These are phyloP conservation scores for Aristolochia californica DNA, from an alignment of 164 flowering plant species.

Conservation along the genomic window DNA sequence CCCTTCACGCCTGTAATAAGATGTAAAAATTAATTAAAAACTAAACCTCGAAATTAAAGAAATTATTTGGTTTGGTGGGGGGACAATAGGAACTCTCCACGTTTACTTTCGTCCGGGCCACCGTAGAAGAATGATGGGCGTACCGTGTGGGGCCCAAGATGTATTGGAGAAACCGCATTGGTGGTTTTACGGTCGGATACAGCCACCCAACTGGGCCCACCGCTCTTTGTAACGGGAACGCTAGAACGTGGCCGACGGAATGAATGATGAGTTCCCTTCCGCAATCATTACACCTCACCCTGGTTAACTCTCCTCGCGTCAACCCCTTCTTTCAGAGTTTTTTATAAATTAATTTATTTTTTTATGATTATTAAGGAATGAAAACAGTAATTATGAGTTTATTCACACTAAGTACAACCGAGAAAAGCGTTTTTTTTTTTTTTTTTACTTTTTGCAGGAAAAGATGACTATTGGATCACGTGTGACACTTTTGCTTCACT, in stretches of 20 bases:
- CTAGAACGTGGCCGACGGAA: constrained; percentile 11
- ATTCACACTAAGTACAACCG: neutral
- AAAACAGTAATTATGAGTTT: neutral
- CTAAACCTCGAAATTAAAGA: no score
- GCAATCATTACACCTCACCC: constrained; percentile 3
- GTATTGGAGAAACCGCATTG: constrained; percentile 35
- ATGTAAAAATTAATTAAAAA: neutral
- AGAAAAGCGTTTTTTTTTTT: no score
- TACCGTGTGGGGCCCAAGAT: constrained; percentile 30
- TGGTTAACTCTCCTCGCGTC: neutral
- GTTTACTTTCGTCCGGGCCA: neutral
- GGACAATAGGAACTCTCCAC: neutral
- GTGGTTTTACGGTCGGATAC: constrained; percentile 22
- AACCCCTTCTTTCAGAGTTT: neutral
- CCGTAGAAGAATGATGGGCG: constrained; percentile 18
- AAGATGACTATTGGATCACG: constrained; percentile 9
- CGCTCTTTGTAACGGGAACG: neutral
- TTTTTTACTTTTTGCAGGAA: no score
- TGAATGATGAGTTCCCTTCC: constrained; percentile 16
- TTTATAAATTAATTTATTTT: no score
- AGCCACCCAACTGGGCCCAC: constrained; percentile 17
- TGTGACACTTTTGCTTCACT: constrained; percentile 10
- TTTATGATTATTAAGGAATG: neutral
- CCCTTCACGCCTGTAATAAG: constrained; percentile 7
- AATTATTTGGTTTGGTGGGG: neutral